A percentile compares a stretch with the other conserved stretches of the same genome.
phyloP scores from a whole-genome alignment of 108 stramenopile genomes.

The Pseudonitzschia multiseries region DNA sequence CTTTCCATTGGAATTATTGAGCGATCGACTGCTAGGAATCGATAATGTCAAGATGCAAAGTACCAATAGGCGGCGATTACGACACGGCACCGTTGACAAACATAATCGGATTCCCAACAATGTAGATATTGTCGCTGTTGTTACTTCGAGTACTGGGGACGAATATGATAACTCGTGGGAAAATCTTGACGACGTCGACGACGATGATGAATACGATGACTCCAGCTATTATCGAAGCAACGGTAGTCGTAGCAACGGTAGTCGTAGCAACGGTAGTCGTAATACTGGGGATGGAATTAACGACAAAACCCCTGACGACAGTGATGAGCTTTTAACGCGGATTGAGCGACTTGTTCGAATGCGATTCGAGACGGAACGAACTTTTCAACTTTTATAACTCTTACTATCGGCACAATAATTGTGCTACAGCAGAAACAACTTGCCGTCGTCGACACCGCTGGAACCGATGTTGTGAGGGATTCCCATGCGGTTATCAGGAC shows the following conservation, averaged over 20 bases:
- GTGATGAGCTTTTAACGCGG: background rate
- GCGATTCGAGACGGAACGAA: slow-evolving; percentile 5
- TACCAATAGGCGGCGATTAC: background rate
- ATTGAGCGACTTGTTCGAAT: slow-evolving; percentile 6
- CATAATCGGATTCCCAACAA: background rate
- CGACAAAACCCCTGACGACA: background rate
- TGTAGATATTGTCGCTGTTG: background rate
- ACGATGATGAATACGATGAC: background rate
- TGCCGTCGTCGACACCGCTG: too few relatives aligned
- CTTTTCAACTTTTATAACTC: background rate
- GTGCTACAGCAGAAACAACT: too few relatives aligned
- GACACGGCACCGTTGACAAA: background rate
- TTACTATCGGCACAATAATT: too few relatives aligned
- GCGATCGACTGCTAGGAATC: background rate
- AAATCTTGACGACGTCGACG: slow-evolving; percentile 2
- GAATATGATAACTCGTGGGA: slow-evolving; percentile 1
- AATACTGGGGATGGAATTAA: background rate
- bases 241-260: background rate
- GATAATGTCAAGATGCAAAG: background rate
- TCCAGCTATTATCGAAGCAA: background rate
- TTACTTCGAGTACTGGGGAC: background rate
- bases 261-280: background rate
- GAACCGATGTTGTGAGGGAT: too few relatives aligned
- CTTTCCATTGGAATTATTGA: slow-evolving; percentile 6
- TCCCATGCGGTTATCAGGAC: too few relatives aligned